Evolutionary conservation across 1,284 basidiomycete species (phyloP).

Genomic region (Ceratorhiza oryzae-sativae): DNA sequence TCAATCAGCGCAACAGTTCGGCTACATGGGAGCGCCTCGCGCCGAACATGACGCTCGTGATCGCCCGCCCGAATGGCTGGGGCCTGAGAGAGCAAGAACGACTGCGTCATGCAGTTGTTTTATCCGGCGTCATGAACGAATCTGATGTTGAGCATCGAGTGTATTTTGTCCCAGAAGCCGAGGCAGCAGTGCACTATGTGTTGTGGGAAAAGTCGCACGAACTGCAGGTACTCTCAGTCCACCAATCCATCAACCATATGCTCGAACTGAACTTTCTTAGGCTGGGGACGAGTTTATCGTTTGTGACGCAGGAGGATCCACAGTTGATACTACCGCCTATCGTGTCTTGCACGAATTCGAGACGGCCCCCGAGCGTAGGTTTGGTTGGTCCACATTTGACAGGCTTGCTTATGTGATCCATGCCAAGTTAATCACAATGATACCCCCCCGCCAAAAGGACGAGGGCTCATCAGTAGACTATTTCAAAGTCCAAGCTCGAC

Average conservation of each 20-base stretch:
- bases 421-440: not conserved
- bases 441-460: not conserved
- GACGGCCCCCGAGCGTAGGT: not conserved
- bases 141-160: not conserved
- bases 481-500: not conserved
- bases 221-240: not conserved
- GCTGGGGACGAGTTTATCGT: constrained; percentile 6
- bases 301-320: constrained; percentile 15
- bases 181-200: constrained; percentile 23
- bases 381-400: no score
- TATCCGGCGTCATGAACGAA: constrained; percentile 5
- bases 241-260: not conserved
- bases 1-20: not conserved
- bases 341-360: constrained; percentile 7
- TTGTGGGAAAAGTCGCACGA: constrained; percentile 19
- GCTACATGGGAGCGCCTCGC: not conserved
- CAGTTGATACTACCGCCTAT: constrained; percentile 11
- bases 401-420: no score
- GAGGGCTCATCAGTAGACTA: not conserved
- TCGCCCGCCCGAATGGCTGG: constrained; percentile 25
- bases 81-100: not conserved
- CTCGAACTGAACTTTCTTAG: not conserved
- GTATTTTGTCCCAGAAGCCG: constrained; percentile 15
- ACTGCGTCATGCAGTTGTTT: not conserved
- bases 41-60: constrained; percentile 1